These are phyloP conservation scores for Podospora pseudopauciseta DNA, from an alignment of 495 filamentous ascomycete genomes.

Conservation along the genomic window DNA sequence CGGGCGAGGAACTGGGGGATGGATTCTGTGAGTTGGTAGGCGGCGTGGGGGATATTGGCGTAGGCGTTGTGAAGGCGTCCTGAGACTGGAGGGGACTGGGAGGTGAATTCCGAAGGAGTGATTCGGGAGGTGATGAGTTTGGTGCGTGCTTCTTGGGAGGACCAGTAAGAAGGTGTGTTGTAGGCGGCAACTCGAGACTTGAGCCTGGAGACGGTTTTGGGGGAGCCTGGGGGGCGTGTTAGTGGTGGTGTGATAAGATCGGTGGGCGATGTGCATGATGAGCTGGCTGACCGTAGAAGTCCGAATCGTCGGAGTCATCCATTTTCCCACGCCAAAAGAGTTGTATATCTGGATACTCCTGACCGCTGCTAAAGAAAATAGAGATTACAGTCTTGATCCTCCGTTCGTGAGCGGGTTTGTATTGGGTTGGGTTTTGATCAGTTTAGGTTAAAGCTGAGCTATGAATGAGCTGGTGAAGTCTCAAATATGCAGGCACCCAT, in stretches of 20 bases:
- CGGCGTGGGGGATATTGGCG: slow-evolving; percentile 34
- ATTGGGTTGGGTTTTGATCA: too few species aligned
- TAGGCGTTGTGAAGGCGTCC: slow-evolving; percentile 43
- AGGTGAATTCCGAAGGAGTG: background rate
- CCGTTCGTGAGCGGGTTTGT: background rate
- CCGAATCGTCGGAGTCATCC: slow-evolving; percentile 67
- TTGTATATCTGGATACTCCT: background rate
- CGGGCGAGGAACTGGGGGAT: slow-evolving; percentile 60
- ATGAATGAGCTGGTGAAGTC: background rate
- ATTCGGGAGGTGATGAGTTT: background rate
- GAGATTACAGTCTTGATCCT: background rate
- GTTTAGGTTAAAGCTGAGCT: background rate
- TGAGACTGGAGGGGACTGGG: background rate
- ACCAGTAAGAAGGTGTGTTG: slow-evolving; percentile 36
- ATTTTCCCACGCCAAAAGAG: slow-evolving; percentile 27
- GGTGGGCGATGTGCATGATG: background rate
- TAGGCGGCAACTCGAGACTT: slow-evolving; percentile 38
- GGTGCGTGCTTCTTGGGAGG: slow-evolving; percentile 23
- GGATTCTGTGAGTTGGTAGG: slow-evolving; percentile 56
- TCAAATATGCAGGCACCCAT: background rate
- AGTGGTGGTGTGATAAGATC: slow-evolving; percentile 22
- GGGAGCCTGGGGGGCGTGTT: slow-evolving; percentile 44
- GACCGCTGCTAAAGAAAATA: background rate
- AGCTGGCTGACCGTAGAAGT: slow-evolving; percentile 59
- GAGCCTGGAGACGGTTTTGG: slow-evolving; percentile 40